These are phyloP conservation scores for Trichoderma simmonsii DNA, from an alignment of 2,329 filamentous ascomycete species.

Conservation along the genomic window DNA sequence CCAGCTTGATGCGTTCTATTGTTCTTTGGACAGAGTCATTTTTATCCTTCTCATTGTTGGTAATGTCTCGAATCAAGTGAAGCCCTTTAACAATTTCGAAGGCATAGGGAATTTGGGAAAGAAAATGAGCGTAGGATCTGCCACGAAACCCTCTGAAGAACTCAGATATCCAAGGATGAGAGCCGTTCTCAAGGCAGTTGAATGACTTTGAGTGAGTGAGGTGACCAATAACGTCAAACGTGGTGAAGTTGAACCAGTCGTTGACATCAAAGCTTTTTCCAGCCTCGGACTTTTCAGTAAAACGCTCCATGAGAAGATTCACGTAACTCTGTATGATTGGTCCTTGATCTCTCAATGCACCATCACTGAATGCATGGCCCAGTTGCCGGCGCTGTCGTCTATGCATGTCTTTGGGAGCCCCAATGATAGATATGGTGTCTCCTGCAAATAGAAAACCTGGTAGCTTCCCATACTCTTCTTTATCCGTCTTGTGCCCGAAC, in stretches of 20 bases:
- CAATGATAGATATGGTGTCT: constrained; percentile 21
- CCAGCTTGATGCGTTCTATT: constrained; percentile 22
- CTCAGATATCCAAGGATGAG: constrained; percentile 28
- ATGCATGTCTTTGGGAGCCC: constrained; percentile 21
- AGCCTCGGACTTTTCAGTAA: constrained; percentile 20
- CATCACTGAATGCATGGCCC: constrained; percentile 31
- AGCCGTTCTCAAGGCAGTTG: constrained; percentile 31
- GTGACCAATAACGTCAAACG: constrained; percentile 41
- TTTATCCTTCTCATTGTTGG: constrained; percentile 16
- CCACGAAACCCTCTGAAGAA: constrained; percentile 23
- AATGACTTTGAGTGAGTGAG: constrained; percentile 45
- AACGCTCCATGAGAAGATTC: constrained; percentile 25
- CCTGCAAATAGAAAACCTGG: constrained; percentile 1
- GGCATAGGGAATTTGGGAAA: constrained; percentile 14
- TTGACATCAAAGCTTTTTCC: constrained; percentile 26
- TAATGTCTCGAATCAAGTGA: neutral
- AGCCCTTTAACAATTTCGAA: neutral
- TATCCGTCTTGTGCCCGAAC: constrained; percentile 26
- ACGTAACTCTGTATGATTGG: constrained; percentile 28
- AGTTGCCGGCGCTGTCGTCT: constrained; percentile 27
- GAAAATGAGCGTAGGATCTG: constrained; percentile 18
- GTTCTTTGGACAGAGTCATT: constrained; percentile 25
- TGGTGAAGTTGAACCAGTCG: constrained; percentile 37
- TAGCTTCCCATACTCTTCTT: constrained; percentile 21
- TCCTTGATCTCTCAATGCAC: constrained; percentile 32